These are phyloP conservation scores for Triticum monococcum DNA, from an alignment of 176 grass and related monocot genomes.

Conservation along the genomic window DNA sequence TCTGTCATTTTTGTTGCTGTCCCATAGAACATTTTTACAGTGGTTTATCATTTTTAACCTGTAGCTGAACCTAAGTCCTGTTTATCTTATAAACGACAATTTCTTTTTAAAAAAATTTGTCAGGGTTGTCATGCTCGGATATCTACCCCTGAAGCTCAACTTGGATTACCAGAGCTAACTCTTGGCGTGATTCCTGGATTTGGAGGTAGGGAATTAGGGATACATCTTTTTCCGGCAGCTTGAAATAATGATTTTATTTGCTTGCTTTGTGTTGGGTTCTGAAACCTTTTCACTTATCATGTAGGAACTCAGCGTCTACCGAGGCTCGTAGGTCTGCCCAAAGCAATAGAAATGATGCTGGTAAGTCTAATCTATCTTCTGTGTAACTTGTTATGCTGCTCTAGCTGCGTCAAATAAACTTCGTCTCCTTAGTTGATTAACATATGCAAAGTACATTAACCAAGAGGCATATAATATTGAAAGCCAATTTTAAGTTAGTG, in stretches of 20 bases:
- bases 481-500: not conserved
- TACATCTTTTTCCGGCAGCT: conserved; percentile 15
- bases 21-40: not conserved
- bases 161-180: conserved; percentile 90
- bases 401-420: not conserved
- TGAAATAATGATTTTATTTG: not conserved
- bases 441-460: not conserved
- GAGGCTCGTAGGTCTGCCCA: conserved; percentile 87
- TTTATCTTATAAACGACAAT: not conserved
- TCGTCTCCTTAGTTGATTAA: not conserved
- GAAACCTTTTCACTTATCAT: conserved; percentile 12
- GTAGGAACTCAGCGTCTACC: conserved; percentile 88
- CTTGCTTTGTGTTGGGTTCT: not conserved
- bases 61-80: not conserved
- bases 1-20: conserved; percentile 30
- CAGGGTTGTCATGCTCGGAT: conserved; percentile 95
- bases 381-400: not conserved
- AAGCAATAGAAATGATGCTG: conserved; percentile 95
- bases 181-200: conserved; percentile 95
- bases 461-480: not conserved
- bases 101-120: not conserved
- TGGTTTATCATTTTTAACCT: not conserved
- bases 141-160: conserved; percentile 86
- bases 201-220: conserved; percentile 60
- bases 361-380: conserved; percentile 51